Evolutionary conservation across 352 stramenopile genomes (phyloP).

Genomic region (Pythium monospermum): DNA sequence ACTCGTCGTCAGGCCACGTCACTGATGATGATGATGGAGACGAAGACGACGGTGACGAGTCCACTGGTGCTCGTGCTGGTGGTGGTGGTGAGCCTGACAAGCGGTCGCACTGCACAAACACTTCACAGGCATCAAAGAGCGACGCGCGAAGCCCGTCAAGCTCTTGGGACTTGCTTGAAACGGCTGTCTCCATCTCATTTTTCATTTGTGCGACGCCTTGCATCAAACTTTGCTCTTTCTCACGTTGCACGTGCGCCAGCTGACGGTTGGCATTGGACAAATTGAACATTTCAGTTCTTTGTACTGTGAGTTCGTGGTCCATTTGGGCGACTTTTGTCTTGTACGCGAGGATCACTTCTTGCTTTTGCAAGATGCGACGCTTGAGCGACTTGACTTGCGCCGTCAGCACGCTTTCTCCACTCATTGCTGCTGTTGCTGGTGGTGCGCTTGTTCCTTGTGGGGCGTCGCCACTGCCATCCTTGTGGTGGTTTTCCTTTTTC

Average conservation of each 20-base stretch:
- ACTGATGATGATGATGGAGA: not conserved
- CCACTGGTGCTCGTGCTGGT: not conserved
- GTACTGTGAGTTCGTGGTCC: slow-evolving; percentile 27
- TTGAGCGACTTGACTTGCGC: slow-evolving; percentile 41
- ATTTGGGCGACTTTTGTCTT: slow-evolving; percentile 34
- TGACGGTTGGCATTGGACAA: slow-evolving; percentile 34
- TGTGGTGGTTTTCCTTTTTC: slow-evolving; percentile 6
- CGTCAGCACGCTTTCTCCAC: slow-evolving; percentile 14
- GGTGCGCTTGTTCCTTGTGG: not conserved
- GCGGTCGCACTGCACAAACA: slow-evolving; percentile 36
- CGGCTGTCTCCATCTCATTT: slow-evolving; percentile 13
- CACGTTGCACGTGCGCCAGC: slow-evolving; percentile 29
- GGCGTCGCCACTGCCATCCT: not conserved
- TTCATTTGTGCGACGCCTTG: slow-evolving; percentile 16
- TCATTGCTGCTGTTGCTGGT: not conserved
- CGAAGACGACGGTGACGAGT: not conserved
- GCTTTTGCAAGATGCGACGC: slow-evolving; percentile 50
- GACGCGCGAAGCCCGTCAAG: slow-evolving; percentile 52
- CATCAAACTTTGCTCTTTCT: slow-evolving; percentile 13
- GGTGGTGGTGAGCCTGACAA: no score
- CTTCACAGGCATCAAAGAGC: slow-evolving; percentile 54
- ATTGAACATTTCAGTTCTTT: slow-evolving; percentile 34
- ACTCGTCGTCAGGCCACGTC: slow-evolving; percentile 9
- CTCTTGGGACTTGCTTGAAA: slow-evolving; percentile 22
- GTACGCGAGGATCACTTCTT: slow-evolving; percentile 40